A percentile compares a stretch with the other conserved stretches of the same genome.
These are phyloP conservation scores for Penicillium canescens DNA, from an alignment of 495 filamentous ascomycete species.

Conservation along the genomic window DNA sequence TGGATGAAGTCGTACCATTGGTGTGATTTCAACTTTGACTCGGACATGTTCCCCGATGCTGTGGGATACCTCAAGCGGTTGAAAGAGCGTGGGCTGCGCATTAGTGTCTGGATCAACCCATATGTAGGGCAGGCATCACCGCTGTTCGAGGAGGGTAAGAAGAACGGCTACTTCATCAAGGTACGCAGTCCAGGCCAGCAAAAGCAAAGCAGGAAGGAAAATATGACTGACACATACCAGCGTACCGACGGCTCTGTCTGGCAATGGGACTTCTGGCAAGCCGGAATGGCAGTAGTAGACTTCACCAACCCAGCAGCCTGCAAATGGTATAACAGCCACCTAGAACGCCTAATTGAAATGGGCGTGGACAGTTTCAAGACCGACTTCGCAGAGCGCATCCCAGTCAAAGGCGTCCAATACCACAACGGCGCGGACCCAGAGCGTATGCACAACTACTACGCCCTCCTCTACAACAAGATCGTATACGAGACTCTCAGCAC, in stretches of 20 bases:
- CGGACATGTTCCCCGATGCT: conserved; percentile 68
- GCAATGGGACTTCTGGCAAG: conserved; percentile 76
- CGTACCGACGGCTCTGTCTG: conserved; percentile 68
- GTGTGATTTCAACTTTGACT: conserved; percentile 73
- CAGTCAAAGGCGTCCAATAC: conserved; percentile 60
- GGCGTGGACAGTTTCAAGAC: conserved; percentile 74
- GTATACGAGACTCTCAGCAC: conserved; percentile 65
- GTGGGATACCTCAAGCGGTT: conserved; percentile 60
- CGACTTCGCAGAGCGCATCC: conserved; percentile 73
- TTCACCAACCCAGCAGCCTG: conserved; percentile 71
- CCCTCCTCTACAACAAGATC: conserved; percentile 67
- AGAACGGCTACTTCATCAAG: conserved; percentile 69
- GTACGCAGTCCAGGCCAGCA: conserved; percentile 11
- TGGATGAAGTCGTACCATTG: conserved; percentile 68
- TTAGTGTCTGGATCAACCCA: conserved; percentile 73
- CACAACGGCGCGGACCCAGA: conserved; percentile 55
- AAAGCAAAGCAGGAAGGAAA: neutral
- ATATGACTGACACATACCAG: conserved; percentile 13
- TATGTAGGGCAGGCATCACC: conserved; percentile 69
- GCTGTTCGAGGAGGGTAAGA: conserved; percentile 62
- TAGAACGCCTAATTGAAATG: conserved; percentile 60
- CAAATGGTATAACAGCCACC: conserved; percentile 58
- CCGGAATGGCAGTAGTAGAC: conserved; percentile 72
- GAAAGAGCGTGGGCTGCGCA: conserved; percentile 61
- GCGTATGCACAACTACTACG: conserved; percentile 76